Percentiles rank a stretch among this genome's conserved stretches.
These are phyloP conservation scores for Metschnikowia cubensis DNA, from an alignment of 805 yeast genomes.

Conservation along the genomic window DNA sequence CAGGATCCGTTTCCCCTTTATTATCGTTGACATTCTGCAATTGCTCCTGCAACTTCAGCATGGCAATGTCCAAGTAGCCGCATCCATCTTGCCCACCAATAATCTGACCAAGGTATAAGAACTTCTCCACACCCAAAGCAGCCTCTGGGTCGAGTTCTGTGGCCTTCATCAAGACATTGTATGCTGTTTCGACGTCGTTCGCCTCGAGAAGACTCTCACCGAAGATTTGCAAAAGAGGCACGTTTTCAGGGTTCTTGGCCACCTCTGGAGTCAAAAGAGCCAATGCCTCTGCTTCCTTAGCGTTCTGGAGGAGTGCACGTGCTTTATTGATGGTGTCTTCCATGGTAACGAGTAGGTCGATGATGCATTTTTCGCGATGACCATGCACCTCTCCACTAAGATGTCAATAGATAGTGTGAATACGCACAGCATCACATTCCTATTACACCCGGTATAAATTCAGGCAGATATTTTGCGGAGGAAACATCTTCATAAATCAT, in stretches of 20 bases:
- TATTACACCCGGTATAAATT: background rate
- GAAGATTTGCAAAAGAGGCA: slow-evolving; percentile 50
- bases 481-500: background rate
- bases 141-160: slow-evolving; percentile 71
- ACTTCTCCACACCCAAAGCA: slow-evolving; percentile 68
- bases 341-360: slow-evolving; percentile 6
- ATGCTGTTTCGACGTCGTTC: slow-evolving; percentile 78
- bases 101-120: slow-evolving; percentile 86
- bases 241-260: slow-evolving; percentile 28
- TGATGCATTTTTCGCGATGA: slow-evolving; percentile 13
- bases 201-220: slow-evolving; percentile 80
- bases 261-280: slow-evolving; percentile 40
- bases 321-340: slow-evolving; percentile 30
- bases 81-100: slow-evolving; percentile 79
- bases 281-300: slow-evolving; percentile 55
- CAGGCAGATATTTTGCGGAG: background rate
- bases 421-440: background rate
- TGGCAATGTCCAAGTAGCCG: slow-evolving; percentile 56
- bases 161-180: slow-evolving; percentile 53
- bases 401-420: background rate
- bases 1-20: slow-evolving; percentile 20
- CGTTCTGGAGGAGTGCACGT: slow-evolving; percentile 41
- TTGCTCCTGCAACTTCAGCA: slow-evolving; percentile 42
- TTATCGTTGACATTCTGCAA: slow-evolving; percentile 30
- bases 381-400: background rate